Evolutionary conservation across 805 yeast genomes (phyloP).

Genomic region (Barnettozyma sp.): DNA sequence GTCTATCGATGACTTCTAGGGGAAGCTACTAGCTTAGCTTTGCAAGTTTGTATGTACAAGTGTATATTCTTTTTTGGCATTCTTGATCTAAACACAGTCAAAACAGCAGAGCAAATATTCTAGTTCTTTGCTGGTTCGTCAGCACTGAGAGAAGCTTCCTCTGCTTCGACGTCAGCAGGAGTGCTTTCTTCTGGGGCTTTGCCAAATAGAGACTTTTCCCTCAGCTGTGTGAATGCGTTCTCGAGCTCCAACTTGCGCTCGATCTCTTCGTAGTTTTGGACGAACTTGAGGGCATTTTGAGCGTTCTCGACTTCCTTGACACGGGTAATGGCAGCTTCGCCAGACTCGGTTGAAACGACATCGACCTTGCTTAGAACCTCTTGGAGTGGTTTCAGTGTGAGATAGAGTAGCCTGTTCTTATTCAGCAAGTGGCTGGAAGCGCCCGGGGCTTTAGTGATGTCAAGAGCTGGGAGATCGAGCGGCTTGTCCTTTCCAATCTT

Average conservation of each 20-base stretch:
- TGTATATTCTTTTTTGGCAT: slow-evolving; percentile 2
- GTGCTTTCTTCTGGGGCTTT: slow-evolving; percentile 1
- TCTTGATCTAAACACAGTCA: too few species aligned
- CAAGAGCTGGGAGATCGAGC: slow-evolving; percentile 11
- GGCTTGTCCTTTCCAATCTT: slow-evolving; percentile 1
- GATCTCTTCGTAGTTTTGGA: slow-evolving; percentile 9
- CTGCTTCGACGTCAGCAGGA: too few species aligned
- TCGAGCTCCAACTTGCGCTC: slow-evolving; percentile 7
- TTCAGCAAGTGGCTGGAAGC: slow-evolving; percentile 7
- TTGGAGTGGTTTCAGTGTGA: slow-evolving; percentile 20
- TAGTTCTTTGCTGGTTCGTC: too few species aligned
- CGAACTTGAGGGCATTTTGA: slow-evolving; percentile 5
- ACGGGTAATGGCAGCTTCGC: neutral
- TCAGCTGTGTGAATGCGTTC: slow-evolving; percentile 9
- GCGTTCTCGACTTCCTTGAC: slow-evolving; percentile 1
- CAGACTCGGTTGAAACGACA: neutral
- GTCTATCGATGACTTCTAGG: too few species aligned
- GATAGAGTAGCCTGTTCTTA: slow-evolving; percentile 19
- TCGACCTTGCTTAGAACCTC: slow-evolving; percentile 11
- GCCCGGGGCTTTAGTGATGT: slow-evolving; percentile 11
- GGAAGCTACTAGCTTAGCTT: too few species aligned
- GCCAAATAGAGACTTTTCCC: slow-evolving; percentile 11
- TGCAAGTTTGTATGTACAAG: too few species aligned
- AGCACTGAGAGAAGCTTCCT: too few species aligned
- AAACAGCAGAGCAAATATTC: slow-evolving; percentile 1